These are phyloP conservation scores for Dysphania ambrosioides DNA, from an alignment of 148 eudicot species.

Conservation along the genomic window DNA sequence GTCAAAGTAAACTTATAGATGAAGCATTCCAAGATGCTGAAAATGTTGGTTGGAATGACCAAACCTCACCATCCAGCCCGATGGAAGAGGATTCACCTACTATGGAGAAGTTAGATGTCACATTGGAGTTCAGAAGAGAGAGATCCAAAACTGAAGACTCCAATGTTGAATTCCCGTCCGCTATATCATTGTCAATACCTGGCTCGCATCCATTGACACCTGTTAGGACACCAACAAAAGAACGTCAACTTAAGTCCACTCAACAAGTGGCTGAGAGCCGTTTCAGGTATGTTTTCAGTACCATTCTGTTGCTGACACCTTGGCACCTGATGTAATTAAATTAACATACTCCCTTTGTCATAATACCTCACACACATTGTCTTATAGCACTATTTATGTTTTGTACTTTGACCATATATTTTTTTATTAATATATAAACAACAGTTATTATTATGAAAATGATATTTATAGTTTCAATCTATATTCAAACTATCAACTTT, in stretches of 20 bases:
- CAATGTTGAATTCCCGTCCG: conserved; percentile 50
- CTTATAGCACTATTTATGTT: too few species aligned
- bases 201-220: conserved; percentile 37
- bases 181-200: conserved; percentile 49
- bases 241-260: conserved; percentile 41
- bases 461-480: too few species aligned
- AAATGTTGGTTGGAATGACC: conserved; percentile 28
- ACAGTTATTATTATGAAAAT: too few species aligned
- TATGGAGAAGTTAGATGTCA: conserved; percentile 57
- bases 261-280: conserved; percentile 48
- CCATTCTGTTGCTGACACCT: not conserved
- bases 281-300: conserved; percentile 53
- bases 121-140: conserved; percentile 46
- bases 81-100: conserved; percentile 40
- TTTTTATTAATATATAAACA: too few species aligned
- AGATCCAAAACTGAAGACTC: conserved; percentile 28
- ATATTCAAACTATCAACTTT: too few species aligned
- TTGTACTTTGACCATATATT: too few species aligned
- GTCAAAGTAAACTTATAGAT: conserved; percentile 51
- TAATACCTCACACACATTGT: too few species aligned
- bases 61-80: conserved; percentile 26
- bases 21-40: conserved; percentile 51
- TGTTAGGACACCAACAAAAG: conserved; percentile 27
- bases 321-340: not conserved
- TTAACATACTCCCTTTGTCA: too few species aligned